Base-by-base conservation (phyloP, 169 alveolate species). In the Pseudocohnilembus persalinus region DNA sequence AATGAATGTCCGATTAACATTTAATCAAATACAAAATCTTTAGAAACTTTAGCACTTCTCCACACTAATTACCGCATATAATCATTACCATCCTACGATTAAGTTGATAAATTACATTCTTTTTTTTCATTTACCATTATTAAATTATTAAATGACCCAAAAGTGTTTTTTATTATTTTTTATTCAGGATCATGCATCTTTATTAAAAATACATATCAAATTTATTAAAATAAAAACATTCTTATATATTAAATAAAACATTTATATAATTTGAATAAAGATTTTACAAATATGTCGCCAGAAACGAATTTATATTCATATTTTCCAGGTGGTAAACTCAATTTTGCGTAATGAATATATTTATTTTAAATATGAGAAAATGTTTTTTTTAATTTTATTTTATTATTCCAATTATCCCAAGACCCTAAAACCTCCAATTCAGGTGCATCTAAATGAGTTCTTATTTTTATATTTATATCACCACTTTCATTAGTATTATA, bases 221-320 rank as follows among this genome's bases (percentile, higher is more conserved):
- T n/a, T n/a, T n/a, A n/a, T n/a, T n/a, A n/a, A n/a, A n/a, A n/a
- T n/a, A n/a, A n/a, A n/a, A n/a, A n/a, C n/a, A n/a, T n/a, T n/a
- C n/a, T n/a, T n/a, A n/a, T n/a, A n/a, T n/a, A n/a, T n/a, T n/a
- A n/a, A n/a, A n/a, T n/a, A n/a, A n/a, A n/a, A n/a, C n/a, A n/a
- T n/a, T n/a, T n/a, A n/a, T n/a, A n/a, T n/a, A n/a, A n/a, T n/a
- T n/a, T n/a, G n/a, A n/a, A n/a, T n/a, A n/a, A n/a, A n/a, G n/a
- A n/a, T n/a, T n/a, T n/a, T n/a, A n/a, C n/a, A n/a, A n/a, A n/a
- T n/a, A n/a, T n/a, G n/a, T 89, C 92, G 73, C 84, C 88, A 29
- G 79, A 85, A 31, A 79, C 81, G 79, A 84, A 88, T 29, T 84
- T 88, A 63, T 72, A 88, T 76, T 81, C 79, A 76, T 84, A 85